Conservation (phyloP, 2,329 filamentous ascomycete genomes). For the Epichloe gansuensis region DNA sequence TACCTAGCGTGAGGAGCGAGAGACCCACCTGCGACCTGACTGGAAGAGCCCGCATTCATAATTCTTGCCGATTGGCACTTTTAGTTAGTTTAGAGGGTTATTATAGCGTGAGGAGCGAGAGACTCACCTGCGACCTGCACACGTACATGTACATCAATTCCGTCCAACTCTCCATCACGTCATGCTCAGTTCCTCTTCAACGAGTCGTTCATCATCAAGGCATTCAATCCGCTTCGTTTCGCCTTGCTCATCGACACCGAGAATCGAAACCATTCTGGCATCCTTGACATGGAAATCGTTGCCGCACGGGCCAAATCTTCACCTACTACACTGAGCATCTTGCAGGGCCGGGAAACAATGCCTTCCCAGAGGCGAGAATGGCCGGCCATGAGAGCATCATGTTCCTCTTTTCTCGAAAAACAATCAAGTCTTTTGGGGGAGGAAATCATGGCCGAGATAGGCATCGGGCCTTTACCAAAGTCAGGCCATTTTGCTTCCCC, state of each 20-base stretch:
- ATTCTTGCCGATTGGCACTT: slow-evolving; percentile 44
- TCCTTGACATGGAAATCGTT: no score
- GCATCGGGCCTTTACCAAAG: slow-evolving; percentile 7
- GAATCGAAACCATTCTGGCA: background rate
- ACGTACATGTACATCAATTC: no score
- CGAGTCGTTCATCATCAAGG: background rate
- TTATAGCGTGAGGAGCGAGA: no score
- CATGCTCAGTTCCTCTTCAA: background rate
- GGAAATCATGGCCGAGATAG: background rate
- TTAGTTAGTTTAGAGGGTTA: slow-evolving; percentile 29
- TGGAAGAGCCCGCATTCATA: slow-evolving; percentile 52
- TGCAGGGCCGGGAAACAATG: background rate
- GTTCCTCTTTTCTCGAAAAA: background rate
- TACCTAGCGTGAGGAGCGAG: background rate
- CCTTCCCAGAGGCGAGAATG: background rate
- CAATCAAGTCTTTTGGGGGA: background rate
- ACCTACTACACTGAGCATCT: background rate
- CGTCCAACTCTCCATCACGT: background rate
- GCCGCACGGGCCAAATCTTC: background rate
- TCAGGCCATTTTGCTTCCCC: slow-evolving; percentile 4
- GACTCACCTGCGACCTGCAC: no score
- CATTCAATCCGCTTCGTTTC: background rate
- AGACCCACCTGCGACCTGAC: background rate
- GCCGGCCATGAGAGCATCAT: background rate
- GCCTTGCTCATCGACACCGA: background rate